These are phyloP conservation scores for Trichosporon inkin DNA, from an alignment of 1,284 basidiomycete species.

Conservation along the genomic window DNA sequence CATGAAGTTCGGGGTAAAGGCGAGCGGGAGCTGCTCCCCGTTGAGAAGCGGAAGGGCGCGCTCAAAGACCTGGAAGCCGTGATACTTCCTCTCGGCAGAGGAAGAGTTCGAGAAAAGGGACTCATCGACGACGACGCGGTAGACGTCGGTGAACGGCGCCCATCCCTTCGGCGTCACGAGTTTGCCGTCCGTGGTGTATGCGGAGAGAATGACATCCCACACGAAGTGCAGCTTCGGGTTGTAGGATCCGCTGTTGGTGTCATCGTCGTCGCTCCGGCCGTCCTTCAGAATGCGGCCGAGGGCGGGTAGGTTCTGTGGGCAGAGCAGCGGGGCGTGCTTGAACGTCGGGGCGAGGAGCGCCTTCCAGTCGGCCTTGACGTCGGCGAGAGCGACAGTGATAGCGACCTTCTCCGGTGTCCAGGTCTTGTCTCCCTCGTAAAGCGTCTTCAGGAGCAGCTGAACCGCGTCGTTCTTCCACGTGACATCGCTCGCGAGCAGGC, in stretches of 20 bases:
- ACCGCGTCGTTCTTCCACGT: constrained; percentile 70
- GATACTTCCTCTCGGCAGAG: constrained; percentile 85
- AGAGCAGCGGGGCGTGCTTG: constrained; percentile 66
- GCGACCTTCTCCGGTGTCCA: constrained; percentile 90
- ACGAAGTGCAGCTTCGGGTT: constrained; percentile 88
- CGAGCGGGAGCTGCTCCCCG: constrained; percentile 59
- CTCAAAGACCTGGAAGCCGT: constrained; percentile 91
- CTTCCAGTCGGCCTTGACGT: constrained; percentile 57
- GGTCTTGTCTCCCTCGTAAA: constrained; percentile 58
- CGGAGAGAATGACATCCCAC: constrained; percentile 79
- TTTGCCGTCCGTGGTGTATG: constrained; percentile 58
- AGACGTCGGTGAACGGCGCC: constrained; percentile 84
- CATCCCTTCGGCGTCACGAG: constrained; percentile 42
- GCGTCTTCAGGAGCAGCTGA: constrained; percentile 54
- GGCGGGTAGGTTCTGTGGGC: constrained; percentile 61
- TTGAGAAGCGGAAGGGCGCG: constrained; percentile 69
- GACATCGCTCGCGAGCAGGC: constrained; percentile 58
- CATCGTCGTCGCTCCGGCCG: constrained; percentile 42
- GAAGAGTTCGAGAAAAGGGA: constrained; percentile 78
- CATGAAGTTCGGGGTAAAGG: constrained; percentile 96
- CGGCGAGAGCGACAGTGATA: constrained; percentile 61
- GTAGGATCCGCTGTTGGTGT: constrained; percentile 60
- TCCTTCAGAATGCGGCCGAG: constrained; percentile 74
- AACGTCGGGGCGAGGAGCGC: constrained; percentile 68
- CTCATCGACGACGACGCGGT: constrained; percentile 84